Evolutionary conservation across 2,329 filamentous ascomycete genomes (phyloP).

Genomic region (Aspergillus sp.): DNA sequence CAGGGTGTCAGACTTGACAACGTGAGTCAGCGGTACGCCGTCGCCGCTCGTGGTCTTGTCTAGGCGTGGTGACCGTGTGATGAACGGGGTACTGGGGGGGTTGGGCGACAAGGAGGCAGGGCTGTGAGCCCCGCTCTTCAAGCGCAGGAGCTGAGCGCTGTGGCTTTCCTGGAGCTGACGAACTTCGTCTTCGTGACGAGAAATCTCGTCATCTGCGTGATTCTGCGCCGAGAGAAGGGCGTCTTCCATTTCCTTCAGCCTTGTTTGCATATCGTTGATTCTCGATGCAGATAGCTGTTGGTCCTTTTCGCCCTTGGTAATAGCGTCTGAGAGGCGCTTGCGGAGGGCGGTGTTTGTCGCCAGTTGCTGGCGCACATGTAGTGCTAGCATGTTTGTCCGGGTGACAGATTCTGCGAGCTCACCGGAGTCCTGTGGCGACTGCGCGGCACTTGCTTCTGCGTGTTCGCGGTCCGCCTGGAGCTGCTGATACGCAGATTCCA

Average conservation of each 20-base stretch:
- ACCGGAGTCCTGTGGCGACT: conserved; percentile 69
- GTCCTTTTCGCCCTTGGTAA: conserved; percentile 78
- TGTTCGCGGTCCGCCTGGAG: conserved; percentile 67
- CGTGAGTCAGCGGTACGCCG: conserved; percentile 62
- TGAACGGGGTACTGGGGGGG: conserved; percentile 62
- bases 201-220: conserved; percentile 78
- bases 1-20: conserved; percentile 71
- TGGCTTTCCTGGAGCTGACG: conserved; percentile 72
- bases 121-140: conserved; percentile 56
- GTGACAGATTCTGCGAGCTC: conserved; percentile 71
- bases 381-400: conserved; percentile 76
- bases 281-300: conserved; percentile 76
- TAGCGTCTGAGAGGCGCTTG: conserved; percentile 72
- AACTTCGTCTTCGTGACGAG: conserved; percentile 84
- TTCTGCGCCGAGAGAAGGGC: conserved; percentile 79
- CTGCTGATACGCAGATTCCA: conserved; percentile 72
- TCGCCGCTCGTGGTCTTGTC: conserved; percentile 62
- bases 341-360: conserved; percentile 74
- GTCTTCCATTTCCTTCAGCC: conserved; percentile 80
- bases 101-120: conserved; percentile 54
- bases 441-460: conserved; percentile 68
- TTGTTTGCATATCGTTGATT: conserved; percentile 80
- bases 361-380: conserved; percentile 77
- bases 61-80: conserved; percentile 58
- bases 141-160: conserved; percentile 72